phyloP scores from a whole-genome alignment of 352 stramenopile species.

The Phytophthora fragariaefolia region DNA sequence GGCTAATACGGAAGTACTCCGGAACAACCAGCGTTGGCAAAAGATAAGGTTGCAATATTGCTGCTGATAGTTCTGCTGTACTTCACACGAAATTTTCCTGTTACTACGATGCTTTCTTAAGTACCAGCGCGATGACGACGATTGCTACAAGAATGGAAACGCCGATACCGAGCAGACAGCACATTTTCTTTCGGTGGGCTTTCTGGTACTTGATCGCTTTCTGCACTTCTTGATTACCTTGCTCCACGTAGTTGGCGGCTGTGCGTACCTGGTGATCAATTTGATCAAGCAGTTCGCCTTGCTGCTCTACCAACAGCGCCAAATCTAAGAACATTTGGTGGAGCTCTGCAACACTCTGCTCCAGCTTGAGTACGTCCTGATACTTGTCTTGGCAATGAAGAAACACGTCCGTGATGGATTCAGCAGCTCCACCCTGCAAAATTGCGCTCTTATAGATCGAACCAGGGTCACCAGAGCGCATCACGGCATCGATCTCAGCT shows the following conservation, averaged over 20 bases:
- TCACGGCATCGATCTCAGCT: constrained; percentile 97
- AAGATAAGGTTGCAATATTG: constrained; percentile 15
- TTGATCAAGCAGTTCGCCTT: constrained; percentile 98
- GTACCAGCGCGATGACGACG: constrained; percentile 75
- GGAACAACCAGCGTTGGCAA: constrained; percentile 5
- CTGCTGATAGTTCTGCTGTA: constrained; percentile 21
- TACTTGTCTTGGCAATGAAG: constrained; percentile 98
- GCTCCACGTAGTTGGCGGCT: constrained; percentile 97
- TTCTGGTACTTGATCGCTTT: constrained; percentile 97
- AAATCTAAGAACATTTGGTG: constrained; percentile 99
- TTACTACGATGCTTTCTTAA: constrained; percentile 44
- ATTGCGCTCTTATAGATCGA: constrained; percentile 90
- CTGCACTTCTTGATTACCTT: constrained; percentile 95
- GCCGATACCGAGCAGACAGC: constrained; percentile 83
- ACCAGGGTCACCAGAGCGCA: constrained; percentile 86
- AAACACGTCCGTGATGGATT: constrained; percentile 92
- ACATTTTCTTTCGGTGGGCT: constrained; percentile 97
- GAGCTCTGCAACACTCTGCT: constrained; percentile 96
- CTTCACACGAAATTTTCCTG: constrained; percentile 7
- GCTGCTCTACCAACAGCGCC: constrained; percentile 97
- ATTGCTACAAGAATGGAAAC: constrained; percentile 84
- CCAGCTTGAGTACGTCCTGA: constrained; percentile 96
- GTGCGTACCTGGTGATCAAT: constrained; percentile 96
- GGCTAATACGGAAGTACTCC: neutral
- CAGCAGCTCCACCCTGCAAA: constrained; percentile 73